Percentiles rank a stretch among this genome's conserved stretches.
phyloP scores from a whole-genome alignment of 768 basidiomycete species.

The Tricholoma matsutake region DNA sequence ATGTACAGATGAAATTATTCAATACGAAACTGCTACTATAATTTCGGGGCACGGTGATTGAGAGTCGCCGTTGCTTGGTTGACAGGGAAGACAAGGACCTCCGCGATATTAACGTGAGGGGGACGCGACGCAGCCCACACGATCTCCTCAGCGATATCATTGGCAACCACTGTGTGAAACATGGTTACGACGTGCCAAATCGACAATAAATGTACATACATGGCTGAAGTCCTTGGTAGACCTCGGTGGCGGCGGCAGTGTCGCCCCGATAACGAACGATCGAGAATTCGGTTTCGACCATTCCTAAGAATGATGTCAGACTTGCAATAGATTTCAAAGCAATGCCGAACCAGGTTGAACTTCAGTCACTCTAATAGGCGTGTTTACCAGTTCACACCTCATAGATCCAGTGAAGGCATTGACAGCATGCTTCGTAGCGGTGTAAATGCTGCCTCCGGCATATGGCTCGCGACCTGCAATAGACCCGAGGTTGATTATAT shows the following conservation, averaged over 20 bases:
- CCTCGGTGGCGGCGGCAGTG: conserved; percentile 74
- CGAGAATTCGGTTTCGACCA: conserved; percentile 94
- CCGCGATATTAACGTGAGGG: conserved; percentile 88
- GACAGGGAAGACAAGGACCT: conserved; percentile 72
- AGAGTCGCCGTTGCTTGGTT: conserved; percentile 74
- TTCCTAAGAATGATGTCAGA: conserved; percentile 38
- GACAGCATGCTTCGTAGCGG: conserved; percentile 87
- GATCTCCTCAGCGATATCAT: conserved; percentile 96
- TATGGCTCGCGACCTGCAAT: conserved; percentile 89
- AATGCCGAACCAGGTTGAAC: conserved; percentile 75
- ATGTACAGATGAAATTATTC: conserved; percentile 9
- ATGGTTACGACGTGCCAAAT: conserved; percentile 6
- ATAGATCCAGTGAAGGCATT: conserved; percentile 82
- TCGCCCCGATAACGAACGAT: conserved; percentile 88
- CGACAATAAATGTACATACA: conserved; percentile 47
- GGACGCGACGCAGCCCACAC: conserved; percentile 95
- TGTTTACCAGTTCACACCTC: conserved; percentile 85
- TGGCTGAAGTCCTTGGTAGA: conserved; percentile 87
- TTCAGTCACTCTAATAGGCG: conserved; percentile 90
- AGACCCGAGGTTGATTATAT: conserved; percentile 94
- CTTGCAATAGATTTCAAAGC: conserved; percentile 10
- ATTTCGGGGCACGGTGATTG: conserved; percentile 49
- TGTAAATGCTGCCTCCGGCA: conserved; percentile 88
- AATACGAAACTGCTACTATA: conserved; percentile 11
- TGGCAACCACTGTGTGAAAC: conserved; percentile 62